Base-by-base conservation (phyloP, 129 eudicot genomes). In the Ambrosia artemisiifolia region DNA sequence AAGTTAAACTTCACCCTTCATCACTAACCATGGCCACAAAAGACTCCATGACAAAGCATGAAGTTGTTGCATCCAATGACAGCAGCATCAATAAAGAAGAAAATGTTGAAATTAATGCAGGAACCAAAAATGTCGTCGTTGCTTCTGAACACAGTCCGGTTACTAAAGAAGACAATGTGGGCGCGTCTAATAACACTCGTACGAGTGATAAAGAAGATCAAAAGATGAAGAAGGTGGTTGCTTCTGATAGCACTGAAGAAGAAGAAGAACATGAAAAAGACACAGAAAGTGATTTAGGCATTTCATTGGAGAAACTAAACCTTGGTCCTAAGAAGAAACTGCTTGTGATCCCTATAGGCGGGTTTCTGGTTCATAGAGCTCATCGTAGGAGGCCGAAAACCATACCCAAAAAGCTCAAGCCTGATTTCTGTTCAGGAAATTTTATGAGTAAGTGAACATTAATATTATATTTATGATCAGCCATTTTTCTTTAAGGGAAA, bases 251-350 rank as follows among this genome's bases (percentile, higher is more conserved):
- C 16, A 9, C 16, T 56, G 63, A 54, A n/a, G n/a, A n/a, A n/a
- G n/a, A n/a, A n/a, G n/a, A 56, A 3, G 30, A 56, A 56, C 36
- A 56, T 3, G 63, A 57, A 24, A 17, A 53, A 1, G 60, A 6
- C 4, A 1, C 63, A 0, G 73, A 4, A 32, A 70, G 13, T 7
- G 75, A 71, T 73, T 28, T 77, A 44, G 84, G 82, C 6, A 48
- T 82, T 35, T 63, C 79, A 0, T 11, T 85, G 56, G 81, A 82
- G 10, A 83, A 83, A 54, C 76, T 81, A 16, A 83, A 47, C 50
- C 75, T 78, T 32, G 82, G 85, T 62, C 81, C 84, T 0, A 81
- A 59, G 56, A 83, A 88, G 81, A 85, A 88, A 40, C 88, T 88
- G 10, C 81, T 85, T 20, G 87, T 88, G 74, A 53, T 88, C 43